phyloP scores from a whole-genome alignment of 1,139 yeast genomes.

The Torulaspora globosa region DNA sequence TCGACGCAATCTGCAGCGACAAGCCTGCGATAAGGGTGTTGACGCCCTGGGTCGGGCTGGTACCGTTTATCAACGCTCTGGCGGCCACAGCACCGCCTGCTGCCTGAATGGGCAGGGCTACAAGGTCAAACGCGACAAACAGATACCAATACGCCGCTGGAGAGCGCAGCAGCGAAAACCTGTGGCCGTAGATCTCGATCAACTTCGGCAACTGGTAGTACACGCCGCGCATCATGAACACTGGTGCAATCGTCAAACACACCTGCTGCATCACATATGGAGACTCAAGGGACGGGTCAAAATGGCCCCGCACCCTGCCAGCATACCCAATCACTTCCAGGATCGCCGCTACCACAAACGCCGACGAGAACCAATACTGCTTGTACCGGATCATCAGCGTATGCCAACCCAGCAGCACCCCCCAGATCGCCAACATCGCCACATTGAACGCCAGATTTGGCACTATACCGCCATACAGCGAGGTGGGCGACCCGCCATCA shows the following conservation, averaged over 20 bases:
- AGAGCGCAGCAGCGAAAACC: slow-evolving; percentile 51
- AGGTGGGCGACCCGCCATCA: slow-evolving; percentile 7
- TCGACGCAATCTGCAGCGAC: slow-evolving; percentile 69
- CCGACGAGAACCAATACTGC: slow-evolving; percentile 71
- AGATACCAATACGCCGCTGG: slow-evolving; percentile 76
- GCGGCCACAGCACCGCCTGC: slow-evolving; percentile 75
- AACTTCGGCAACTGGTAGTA: slow-evolving; percentile 73
- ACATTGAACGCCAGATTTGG: slow-evolving; percentile 40
- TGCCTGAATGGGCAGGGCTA: slow-evolving; percentile 72
- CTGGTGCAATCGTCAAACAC: slow-evolving; percentile 76
- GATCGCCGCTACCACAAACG: slow-evolving; percentile 57
- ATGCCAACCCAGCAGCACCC: slow-evolving; percentile 43
- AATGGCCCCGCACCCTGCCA: slow-evolving; percentile 52
- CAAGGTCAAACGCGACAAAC: slow-evolving; percentile 62
- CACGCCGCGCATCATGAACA: slow-evolving; percentile 84
- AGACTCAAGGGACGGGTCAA: slow-evolving; percentile 40
- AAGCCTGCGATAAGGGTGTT: slow-evolving; percentile 81
- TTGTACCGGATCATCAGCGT: slow-evolving; percentile 45
- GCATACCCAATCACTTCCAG: slow-evolving; percentile 70
- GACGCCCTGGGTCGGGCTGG: slow-evolving; percentile 51
- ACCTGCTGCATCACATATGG: slow-evolving; percentile 63
- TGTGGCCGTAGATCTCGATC: slow-evolving; percentile 63
- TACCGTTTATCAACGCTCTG: slow-evolving; percentile 41
- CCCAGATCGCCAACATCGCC: slow-evolving; percentile 49
- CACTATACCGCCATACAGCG: slow-evolving; percentile 28